A percentile compares a stretch with the other conserved stretches of the same genome.
Conservation (phyloP, 495 filamentous ascomycete genomes). For the Penicillium herquei region DNA sequence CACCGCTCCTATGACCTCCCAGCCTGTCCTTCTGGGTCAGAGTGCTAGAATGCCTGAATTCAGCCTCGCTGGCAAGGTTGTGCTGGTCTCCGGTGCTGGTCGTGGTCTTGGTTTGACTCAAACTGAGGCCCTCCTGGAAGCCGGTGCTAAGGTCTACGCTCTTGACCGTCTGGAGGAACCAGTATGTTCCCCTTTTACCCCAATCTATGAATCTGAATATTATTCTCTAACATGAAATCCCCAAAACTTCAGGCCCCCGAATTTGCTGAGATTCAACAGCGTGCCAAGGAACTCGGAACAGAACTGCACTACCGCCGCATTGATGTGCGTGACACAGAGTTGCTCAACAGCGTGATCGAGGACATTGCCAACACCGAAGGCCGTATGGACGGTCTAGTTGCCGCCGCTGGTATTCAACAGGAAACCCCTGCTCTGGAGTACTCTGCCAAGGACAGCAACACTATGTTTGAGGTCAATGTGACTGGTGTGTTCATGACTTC, state of each 20-base stretch:
- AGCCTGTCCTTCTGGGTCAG: slow-evolving; percentile 34
- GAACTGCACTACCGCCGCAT: slow-evolving; percentile 75
- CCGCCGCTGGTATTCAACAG: slow-evolving; percentile 73
- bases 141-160: slow-evolving; percentile 64
- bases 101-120: slow-evolving; percentile 79
- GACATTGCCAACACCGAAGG: slow-evolving; percentile 69
- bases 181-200: slow-evolving; percentile 22
- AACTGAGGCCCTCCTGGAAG: slow-evolving; percentile 76
- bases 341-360: slow-evolving; percentile 64
- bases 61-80: slow-evolving; percentile 71
- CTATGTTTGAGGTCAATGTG: slow-evolving; percentile 74
- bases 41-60: slow-evolving; percentile 68
- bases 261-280: slow-evolving; percentile 61
- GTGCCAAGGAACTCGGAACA: slow-evolving; percentile 67
- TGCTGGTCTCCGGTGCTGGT: slow-evolving; percentile 75
- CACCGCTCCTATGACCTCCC: slow-evolving; percentile 22
- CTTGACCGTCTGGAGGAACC: slow-evolving; percentile 47
- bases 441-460: slow-evolving; percentile 60
- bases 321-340: slow-evolving; percentile 75
- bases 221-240: slow-evolving; percentile 27
- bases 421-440: slow-evolving; percentile 70
- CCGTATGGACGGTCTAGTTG: slow-evolving; percentile 73
- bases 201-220: not conserved
- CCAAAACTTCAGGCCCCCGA: slow-evolving; percentile 43
- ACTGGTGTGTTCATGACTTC: slow-evolving; percentile 76